Evolutionary conservation across 768 basidiomycete genomes (phyloP), one percentile per base, ranked within the genome.

Genomic region (Ramaria sp.): DNA sequence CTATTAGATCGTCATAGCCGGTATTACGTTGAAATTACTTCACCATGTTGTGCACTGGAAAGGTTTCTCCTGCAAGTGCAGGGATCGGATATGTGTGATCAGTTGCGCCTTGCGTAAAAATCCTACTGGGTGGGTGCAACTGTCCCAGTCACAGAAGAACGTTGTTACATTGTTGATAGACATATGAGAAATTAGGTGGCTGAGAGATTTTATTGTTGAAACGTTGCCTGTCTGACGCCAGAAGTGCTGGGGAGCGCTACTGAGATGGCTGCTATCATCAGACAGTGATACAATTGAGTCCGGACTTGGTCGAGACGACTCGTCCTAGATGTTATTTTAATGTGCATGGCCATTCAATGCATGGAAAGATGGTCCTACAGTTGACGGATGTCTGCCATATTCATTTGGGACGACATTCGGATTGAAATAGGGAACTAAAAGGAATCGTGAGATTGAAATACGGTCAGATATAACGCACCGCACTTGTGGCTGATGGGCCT

Each of bases 21-120:
- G 13, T 22, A 37, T 37, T 13, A 10, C 34, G 10, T 9, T 9
- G 3, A 37, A 37, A 37, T 37, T 9, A 9, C 5, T 37, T 37
- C 34, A 55, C 54, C 54, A 55, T 30, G 54, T 57, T 30, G 46
- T 57, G 37, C 55, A 57, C 9, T 24, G n/a, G 47, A 48, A 57
- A 34, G 45, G 55, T 33, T 57, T 57, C 24, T 57, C 55, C 20
- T 37, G 42, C 3, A 57, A 45, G 31, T 57, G 55, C 45, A 49
- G 9, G 31, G 55, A 57, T 12, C 33, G 37, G 37, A 57, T 57
- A 50, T 57, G 55, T 31, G 55, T 57, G 17, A 47, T 33, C 37
- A 57, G 37, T 20, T 57, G 55, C 3, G 55, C 47, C 17, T 57
- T 57, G 20, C 30, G 45, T 19, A n/a, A 30, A 43, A 57, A 57